Base-by-base conservation (phyloP, 805 yeast genomes). In the Tetrapisispora phaffii region DNA sequence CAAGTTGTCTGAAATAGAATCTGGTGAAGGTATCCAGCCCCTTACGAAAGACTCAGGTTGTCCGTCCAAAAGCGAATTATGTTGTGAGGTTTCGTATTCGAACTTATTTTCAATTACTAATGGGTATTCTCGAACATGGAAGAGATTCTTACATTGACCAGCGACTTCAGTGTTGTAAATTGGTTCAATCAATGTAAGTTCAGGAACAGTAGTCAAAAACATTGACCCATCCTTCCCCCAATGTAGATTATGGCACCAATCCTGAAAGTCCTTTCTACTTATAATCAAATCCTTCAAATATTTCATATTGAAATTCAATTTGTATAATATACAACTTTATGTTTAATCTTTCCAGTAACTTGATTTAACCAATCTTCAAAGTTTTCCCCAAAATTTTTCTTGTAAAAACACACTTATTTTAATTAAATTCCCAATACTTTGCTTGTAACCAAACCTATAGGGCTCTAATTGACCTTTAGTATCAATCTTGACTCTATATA, bases 191-290 rank as follows among this genome's bases (percentile, higher is more conserved):
- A 58, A 44, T 8, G 60, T 57, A 16, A 62, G 34, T 19, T 58
- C 58, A 4, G 65, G 59, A 3, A 47, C 44, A 0, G 65, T 55
- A 5, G 54, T 55, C 15, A 63, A 41, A 31, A 48, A 60, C 16
- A 63, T 24, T 3, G 55, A 52, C 8, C 67, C 67, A 47, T 62
- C 59, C 6, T 51, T 47, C 2, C 54, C 54, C 67, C 67, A 63
- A 7, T 43, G 34, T 3, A 62, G 22, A 34, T 52, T 58, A 22
- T 53, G 49, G 23, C 54, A 46, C 58, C 60, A 58, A 40, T 55
- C 55, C 33, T 50, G 54, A 9, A 60, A 47, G 33, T 60, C 65
- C 44, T 54, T 58, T 39, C 67, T 52, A 12, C 36, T 34, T 7
- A 63, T 42, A 16, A 52, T 39, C 21, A 63, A 44, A 51, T 62